These are phyloP conservation scores for Arachnopeziza araneosa DNA, from an alignment of 2,329 filamentous ascomycete genomes.

Conservation along the genomic window DNA sequence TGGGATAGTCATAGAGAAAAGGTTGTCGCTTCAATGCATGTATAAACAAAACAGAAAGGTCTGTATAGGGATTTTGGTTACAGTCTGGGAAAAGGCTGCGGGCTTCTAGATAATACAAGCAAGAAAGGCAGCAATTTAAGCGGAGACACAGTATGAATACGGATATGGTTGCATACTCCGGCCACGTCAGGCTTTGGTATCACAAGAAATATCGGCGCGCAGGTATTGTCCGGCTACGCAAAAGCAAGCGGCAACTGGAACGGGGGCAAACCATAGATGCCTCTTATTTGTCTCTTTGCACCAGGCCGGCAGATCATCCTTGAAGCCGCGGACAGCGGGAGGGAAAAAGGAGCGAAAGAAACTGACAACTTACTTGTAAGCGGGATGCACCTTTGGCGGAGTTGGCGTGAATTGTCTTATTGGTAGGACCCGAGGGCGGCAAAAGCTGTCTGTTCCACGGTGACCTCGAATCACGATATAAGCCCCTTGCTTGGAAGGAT, in stretches of 20 bases:
- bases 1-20: background rate
- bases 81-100: background rate
- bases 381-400: background rate
- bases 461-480: background rate
- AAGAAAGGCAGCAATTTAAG: constrained; percentile 4
- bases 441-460: background rate
- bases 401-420: background rate
- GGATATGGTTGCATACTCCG: background rate
- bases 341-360: background rate
- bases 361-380: constrained; percentile 5
- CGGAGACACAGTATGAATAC: background rate
- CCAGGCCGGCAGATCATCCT: background rate
- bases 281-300: constrained; percentile 16
- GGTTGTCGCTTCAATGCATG: background rate
- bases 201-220: background rate
- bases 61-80: background rate
- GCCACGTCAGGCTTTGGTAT: constrained; percentile 3
- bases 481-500: background rate
- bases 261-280: background rate
- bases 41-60: background rate
- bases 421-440: background rate
- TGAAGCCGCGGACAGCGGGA: background rate
- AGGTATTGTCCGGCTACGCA: constrained; percentile 4
- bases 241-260: constrained; percentile 7
- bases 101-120: constrained; percentile 5